Evolutionary conservation across 176 grass and related monocot genomes (phyloP), one percentile per base, ranked within the genome.

Genomic region (Otatea glauca): DNA sequence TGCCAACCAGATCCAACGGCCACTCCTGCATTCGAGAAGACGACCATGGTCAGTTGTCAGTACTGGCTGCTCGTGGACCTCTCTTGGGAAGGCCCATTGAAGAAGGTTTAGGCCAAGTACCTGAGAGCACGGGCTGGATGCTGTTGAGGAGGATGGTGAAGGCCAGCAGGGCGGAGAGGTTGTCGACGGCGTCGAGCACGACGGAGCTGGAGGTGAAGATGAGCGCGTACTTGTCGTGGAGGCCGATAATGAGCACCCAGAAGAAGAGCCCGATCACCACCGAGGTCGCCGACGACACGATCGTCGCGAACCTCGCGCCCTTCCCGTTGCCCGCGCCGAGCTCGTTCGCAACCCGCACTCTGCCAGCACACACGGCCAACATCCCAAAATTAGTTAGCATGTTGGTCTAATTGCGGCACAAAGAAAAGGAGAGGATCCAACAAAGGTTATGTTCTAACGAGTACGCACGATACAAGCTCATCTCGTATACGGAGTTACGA

Each of bases 1-100:
- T 97, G 94, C 94, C 94, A 97, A 6, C 94, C 94, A 47, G 94
- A 94, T 8, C 94, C 94, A 75, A 97, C 92, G 41, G 94, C 94
- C 37, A 97, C 94, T 64, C 94, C 94, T 97, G 76, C 64, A 81
- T 32, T 68, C 42, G 24, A 17, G 2, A 49, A 41, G 50, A 3
- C 53, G 49, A 55, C 13, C 58, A 67, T 32, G 54, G 56, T 59
- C 17, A 41, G 12, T 6, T 17, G 51, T 54, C 14, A 25, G 9
- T 9, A 14, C 24, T 5, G 41, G 6, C 50, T 16, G 4, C 34
- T 41, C 1, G 18, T 63, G 15, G 69, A 17, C 18, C 51, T 7
- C 51, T 18, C 3, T 11, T 1, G 53, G 39, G 51, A 29, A n/a
- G 37, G 85, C 41, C 55, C 4, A 10, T 13, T 16, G 0, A 34